Evolutionary conservation across 768 basidiomycete species (phyloP).

Genomic region (Kwoniella botswanensis): DNA sequence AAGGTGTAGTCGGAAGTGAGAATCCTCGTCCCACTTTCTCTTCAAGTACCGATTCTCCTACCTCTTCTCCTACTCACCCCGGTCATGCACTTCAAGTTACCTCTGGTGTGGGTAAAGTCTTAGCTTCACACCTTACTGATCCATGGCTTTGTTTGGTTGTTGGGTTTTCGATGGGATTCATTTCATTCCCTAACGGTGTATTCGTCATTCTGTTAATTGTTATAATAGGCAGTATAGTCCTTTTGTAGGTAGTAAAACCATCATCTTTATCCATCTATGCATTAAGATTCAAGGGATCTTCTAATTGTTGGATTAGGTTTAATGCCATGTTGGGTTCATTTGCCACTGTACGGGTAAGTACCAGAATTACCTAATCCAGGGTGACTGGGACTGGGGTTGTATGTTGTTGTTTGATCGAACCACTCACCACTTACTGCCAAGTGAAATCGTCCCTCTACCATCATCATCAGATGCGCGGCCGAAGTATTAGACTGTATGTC

Average conservation of each 20-base stretch:
- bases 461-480: conserved; percentile 3
- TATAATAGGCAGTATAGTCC: neutral
- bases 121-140: neutral
- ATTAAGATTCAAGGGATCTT: neutral
- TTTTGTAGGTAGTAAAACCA: neutral
- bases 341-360: neutral
- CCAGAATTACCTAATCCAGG: neutral
- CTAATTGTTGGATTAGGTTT: conserved; percentile 6
- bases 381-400: neutral
- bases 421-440: neutral
- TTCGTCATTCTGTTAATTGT: neutral
- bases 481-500: neutral
- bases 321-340: neutral
- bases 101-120: neutral
- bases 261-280: neutral
- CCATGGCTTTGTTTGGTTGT: neutral
- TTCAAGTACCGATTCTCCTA: neutral
- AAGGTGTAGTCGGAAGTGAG: conserved; percentile 68
- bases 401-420: neutral
- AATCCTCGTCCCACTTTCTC: neutral
- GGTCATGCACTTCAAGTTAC: conserved; percentile 7
- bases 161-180: neutral
- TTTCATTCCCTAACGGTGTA: neutral
- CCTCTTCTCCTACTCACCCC: conserved; percentile 1
- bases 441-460: no score